Evolutionary conservation across 2,329 filamentous ascomycete genomes (phyloP).

Genomic region (Zymoseptoria tritici): DNA sequence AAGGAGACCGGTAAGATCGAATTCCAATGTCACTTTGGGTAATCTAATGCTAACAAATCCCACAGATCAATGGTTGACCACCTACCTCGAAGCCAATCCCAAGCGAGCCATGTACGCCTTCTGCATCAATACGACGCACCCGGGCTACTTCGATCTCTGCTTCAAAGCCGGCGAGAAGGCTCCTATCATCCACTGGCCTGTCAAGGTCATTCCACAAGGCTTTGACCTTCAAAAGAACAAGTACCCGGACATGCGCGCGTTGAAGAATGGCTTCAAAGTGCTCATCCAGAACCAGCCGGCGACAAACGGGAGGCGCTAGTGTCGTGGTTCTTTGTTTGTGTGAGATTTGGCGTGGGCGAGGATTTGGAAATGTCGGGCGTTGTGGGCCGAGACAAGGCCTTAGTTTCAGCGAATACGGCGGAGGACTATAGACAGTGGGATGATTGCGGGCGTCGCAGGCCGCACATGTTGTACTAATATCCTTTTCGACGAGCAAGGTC

Average conservation of each 20-base stretch:
- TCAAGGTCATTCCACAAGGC: slow-evolving; percentile 86
- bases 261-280: slow-evolving; percentile 96
- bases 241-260: slow-evolving; percentile 88
- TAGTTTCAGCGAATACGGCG: not conserved
- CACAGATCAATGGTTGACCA: slow-evolving; percentile 87
- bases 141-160: slow-evolving; percentile 91
- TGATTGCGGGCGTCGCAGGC: not conserved
- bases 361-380: not conserved
- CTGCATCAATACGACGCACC: slow-evolving; percentile 85
- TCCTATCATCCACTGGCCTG: slow-evolving; percentile 67
- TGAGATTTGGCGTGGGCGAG: not conserved
- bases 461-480: not conserved
- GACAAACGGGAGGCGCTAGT: slow-evolving; percentile 14
- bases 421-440: not conserved
- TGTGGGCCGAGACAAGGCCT: not conserved
- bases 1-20: slow-evolving; percentile 68
- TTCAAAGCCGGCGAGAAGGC: slow-evolving; percentile 84
- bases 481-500: not conserved
- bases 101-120: slow-evolving; percentile 91
- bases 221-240: slow-evolving; percentile 83
- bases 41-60: slow-evolving; percentile 2
- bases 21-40: slow-evolving; percentile 14
- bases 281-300: slow-evolving; percentile 47
- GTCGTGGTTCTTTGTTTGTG: not conserved
- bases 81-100: slow-evolving; percentile 93